phyloP scores from a whole-genome alignment of 345 rosid species.

The Trapa bicornis region DNA sequence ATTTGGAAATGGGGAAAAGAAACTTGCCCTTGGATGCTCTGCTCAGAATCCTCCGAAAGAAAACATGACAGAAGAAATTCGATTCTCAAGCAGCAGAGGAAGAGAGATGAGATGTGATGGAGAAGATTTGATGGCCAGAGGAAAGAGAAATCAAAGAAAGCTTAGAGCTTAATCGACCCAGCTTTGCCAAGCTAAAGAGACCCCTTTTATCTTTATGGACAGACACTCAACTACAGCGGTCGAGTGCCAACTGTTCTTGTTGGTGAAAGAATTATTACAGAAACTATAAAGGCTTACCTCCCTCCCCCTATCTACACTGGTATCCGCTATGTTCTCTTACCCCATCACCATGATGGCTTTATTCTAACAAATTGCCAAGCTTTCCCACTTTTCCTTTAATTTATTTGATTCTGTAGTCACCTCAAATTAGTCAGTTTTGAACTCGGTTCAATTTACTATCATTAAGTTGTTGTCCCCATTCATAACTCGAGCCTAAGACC shows the following conservation, averaged over 20 bases:
- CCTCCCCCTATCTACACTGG: too few species aligned
- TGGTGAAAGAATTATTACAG: slow-evolving; percentile 3
- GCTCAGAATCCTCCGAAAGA: too few species aligned
- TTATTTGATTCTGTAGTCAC: too few species aligned
- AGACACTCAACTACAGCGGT: not conserved
- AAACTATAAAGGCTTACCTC: not conserved
- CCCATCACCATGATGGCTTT: too few species aligned
- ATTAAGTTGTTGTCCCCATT: too few species aligned
- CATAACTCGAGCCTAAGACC: too few species aligned
- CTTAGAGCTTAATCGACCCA: not conserved
- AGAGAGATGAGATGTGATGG: slow-evolving; percentile 33
- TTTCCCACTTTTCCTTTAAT: too few species aligned
- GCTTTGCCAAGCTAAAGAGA: not conserved
- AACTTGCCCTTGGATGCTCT: too few species aligned
- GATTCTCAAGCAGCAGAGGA: slow-evolving; percentile 12
- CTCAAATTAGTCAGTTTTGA: too few species aligned
- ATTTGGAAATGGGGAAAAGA: not conserved
- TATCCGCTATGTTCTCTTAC: too few species aligned
- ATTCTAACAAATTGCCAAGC: too few species aligned
- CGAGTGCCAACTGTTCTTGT: slow-evolving; percentile 7
- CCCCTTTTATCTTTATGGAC: not conserved
- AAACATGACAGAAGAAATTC: not conserved
- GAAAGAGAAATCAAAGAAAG: slow-evolving; percentile 2
- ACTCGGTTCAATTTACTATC: too few species aligned
- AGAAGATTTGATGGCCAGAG: slow-evolving; percentile 7